Base-by-base conservation (phyloP, 257 asterid species). In the Rauvolfia tetraphylla region DNA sequence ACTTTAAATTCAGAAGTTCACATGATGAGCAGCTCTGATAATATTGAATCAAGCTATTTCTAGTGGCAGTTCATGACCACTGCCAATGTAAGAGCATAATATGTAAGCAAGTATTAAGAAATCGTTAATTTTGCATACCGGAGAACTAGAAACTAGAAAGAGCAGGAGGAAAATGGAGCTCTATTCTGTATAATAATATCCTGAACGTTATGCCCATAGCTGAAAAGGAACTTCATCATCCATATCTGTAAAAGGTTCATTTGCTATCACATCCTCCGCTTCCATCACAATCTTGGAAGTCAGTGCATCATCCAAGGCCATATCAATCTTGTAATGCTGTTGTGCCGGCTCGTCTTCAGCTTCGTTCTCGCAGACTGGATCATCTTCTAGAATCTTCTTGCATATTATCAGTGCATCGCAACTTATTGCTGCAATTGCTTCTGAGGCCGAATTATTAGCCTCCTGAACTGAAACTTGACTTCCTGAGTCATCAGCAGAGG, bases 211-310 rank as follows among this genome's bases (percentile, higher is more conserved):
- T 49, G 75, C 54, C 84, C 77, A 80, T 20, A 80, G 74, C 29
- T 80, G 54, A 29, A 80, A 39, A 49, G 41, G 34, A 71, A 75
- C 39, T 36, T 75, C 84, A 38, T 80, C 78, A n/a, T 80, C 80
- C 67, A 63, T 27, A 22, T 31, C 78, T 57, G 79, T 42, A 44
- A 79, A 80, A 0, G 71, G 46, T 20, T 81, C 69, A 73, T 73
- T 76, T 31, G 68, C 87, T 27, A 76, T 65, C 80, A 80, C 73
- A 44, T 82, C 83, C 81, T 82, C 88, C 41, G 29, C 59, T 76
- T 76, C 75, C 46, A 51, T 56, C 10, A 33, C 62, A 69, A 79
- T 74, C 72, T 74, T 74, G 65, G 71, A 65, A 25, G 57, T 67
- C 75, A 74, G 29, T 71, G 74, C 41, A 38, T 79, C 79, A 56